Conservation (phyloP, 2,329 filamentous ascomycete genomes). For the Cladosporium sp. region DNA sequence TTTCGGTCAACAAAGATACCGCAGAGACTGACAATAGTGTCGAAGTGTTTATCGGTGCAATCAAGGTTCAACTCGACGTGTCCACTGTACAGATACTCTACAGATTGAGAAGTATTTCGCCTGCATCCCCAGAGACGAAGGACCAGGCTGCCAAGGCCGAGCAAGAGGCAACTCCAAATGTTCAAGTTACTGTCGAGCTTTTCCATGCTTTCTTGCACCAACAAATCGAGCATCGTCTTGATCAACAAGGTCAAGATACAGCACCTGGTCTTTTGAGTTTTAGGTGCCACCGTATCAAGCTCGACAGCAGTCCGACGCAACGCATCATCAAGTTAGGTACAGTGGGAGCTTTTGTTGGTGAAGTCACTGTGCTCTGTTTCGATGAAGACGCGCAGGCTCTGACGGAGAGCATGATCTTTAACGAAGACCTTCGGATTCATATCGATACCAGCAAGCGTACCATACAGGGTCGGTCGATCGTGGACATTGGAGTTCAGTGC, state of each 20-base stretch:
- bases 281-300: not conserved
- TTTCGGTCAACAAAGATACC: not conserved
- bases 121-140: not conserved
- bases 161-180: not conserved
- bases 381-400: conserved; percentile 13
- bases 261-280: not conserved
- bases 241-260: not conserved
- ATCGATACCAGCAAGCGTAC: conserved; percentile 19
- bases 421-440: conserved; percentile 4
- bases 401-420: conserved; percentile 5
- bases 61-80: conserved; percentile 19
- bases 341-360: conserved; percentile 17
- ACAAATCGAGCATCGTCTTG: not conserved
- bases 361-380: conserved; percentile 22
- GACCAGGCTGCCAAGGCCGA: too few relatives aligned
- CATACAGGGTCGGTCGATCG: conserved; percentile 20
- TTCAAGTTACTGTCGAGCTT: not conserved
- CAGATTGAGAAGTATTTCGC: conserved; percentile 1
- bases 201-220: not conserved
- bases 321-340: conserved; percentile 5
- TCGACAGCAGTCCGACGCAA: not conserved
- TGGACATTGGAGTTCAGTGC: conserved; percentile 60
- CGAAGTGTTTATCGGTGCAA: conserved; percentile 17
- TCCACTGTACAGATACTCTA: conserved; percentile 20
- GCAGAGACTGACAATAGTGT: not conserved